Conservation (phyloP, 768 basidiomycete species). For the Polyporus arcularius region DNA sequence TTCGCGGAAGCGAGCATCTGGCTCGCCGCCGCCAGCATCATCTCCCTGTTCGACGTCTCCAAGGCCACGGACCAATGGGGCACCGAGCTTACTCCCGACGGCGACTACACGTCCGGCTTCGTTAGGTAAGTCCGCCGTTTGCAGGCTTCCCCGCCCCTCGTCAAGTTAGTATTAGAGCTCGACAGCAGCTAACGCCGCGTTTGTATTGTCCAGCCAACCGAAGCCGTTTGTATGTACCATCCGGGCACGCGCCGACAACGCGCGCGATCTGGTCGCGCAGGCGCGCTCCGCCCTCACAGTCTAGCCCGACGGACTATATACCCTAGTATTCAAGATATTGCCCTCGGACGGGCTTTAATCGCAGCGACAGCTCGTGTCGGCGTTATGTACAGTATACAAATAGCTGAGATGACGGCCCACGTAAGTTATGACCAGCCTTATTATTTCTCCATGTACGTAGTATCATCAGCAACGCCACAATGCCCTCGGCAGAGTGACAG, state of each 20-base stretch:
- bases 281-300: slow-evolving; percentile 10
- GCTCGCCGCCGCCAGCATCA: slow-evolving; percentile 45
- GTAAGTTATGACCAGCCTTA: too few species aligned
- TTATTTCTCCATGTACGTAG: too few species aligned
- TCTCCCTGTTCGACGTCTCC: slow-evolving; percentile 47
- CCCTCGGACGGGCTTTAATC: too few species aligned
- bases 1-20: slow-evolving; percentile 52
- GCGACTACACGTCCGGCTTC: slow-evolving; percentile 44
- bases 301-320: background rate
- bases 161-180: too few species aligned
- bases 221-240: slow-evolving; percentile 51
- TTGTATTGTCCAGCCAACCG: slow-evolving; percentile 43
- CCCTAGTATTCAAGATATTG: too few species aligned
- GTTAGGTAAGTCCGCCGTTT: slow-evolving; percentile 41
- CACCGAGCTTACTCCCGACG: slow-evolving; percentile 38
- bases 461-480: too few species aligned
- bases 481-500: too few species aligned
- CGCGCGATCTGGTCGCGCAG: slow-evolving; percentile 20
- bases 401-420: too few species aligned
- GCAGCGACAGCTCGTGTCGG: too few species aligned
- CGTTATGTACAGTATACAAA: too few species aligned
- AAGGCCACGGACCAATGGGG: slow-evolving; percentile 45
- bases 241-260: slow-evolving; percentile 37
- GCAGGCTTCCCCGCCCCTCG: background rate
- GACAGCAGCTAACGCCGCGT: background rate